Conservation (phyloP, 352 stramenopile genomes). For the Elongisporangium anandrum region DNA sequence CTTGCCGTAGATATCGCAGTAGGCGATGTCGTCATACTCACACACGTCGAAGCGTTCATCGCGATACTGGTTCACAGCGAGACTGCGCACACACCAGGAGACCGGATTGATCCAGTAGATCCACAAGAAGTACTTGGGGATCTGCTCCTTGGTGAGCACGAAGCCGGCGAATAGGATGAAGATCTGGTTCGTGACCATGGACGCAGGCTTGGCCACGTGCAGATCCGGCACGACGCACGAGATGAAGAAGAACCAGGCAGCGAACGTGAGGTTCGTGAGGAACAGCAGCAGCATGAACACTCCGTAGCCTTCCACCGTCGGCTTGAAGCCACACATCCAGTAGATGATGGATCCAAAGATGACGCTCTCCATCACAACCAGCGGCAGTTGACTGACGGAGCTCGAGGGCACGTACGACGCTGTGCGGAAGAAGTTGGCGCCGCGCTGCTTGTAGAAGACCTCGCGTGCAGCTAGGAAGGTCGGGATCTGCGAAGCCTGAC, state of each 20-base stretch:
- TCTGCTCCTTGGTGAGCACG: slow-evolving; percentile 24
- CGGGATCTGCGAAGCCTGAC: slow-evolving; percentile 65
- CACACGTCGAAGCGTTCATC: slow-evolving; percentile 17
- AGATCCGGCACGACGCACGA: slow-evolving; percentile 16
- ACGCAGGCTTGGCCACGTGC: slow-evolving; percentile 27
- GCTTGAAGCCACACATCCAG: slow-evolving; percentile 64
- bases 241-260: slow-evolving; percentile 37
- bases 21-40: slow-evolving; percentile 19
- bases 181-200: slow-evolving; percentile 23
- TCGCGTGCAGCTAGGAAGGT: slow-evolving; percentile 58
- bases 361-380: slow-evolving; percentile 41
- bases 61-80: slow-evolving; percentile 26
- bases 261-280: slow-evolving; percentile 33
- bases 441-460: slow-evolving; percentile 77
- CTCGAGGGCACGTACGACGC: slow-evolving; percentile 52
- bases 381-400: slow-evolving; percentile 25
- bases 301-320: slow-evolving; percentile 10
- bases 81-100: slow-evolving; percentile 24
- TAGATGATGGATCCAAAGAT: slow-evolving; percentile 80
- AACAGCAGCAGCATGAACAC: slow-evolving; percentile 15
- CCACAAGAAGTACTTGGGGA: slow-evolving; percentile 27
- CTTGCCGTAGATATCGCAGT: slow-evolving; percentile 16
- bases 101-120: slow-evolving; percentile 45
- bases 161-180: slow-evolving; percentile 40
- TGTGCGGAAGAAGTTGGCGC: slow-evolving; percentile 74